These are phyloP conservation scores for Candida palmyrensis DNA, from an alignment of 805 yeast species.

Conservation along the genomic window DNA sequence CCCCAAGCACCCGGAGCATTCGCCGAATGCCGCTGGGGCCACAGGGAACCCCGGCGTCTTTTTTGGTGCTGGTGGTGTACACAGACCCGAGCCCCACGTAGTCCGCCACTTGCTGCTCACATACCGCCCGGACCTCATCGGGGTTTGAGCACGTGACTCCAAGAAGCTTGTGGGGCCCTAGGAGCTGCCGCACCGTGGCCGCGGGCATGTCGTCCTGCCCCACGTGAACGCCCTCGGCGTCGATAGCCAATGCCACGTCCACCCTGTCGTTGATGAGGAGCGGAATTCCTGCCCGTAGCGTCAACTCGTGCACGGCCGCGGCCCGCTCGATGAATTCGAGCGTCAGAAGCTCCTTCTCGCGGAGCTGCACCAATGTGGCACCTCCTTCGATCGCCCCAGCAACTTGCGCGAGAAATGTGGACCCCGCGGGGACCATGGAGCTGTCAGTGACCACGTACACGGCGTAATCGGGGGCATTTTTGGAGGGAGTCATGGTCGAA, in stretches of 20 bases:
- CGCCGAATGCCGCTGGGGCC: conserved; percentile 66
- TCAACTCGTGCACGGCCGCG: conserved; percentile 51
- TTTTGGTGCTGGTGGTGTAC: conserved; percentile 70
- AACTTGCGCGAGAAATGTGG: conserved; percentile 55
- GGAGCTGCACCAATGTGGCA: conserved; percentile 73
- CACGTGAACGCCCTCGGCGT: conserved; percentile 88
- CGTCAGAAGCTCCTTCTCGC: conserved; percentile 75
- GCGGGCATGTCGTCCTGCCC: conserved; percentile 88
- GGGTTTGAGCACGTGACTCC: conserved; percentile 71
- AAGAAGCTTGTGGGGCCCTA: conserved; percentile 71
- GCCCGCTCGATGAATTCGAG: conserved; percentile 64
- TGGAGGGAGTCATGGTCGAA: no score
- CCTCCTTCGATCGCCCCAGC: conserved; percentile 62
- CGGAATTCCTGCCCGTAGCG: conserved; percentile 59
- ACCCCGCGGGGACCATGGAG: conserved; percentile 60
- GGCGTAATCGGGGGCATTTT: conserved; percentile 59
- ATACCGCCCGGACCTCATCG: conserved; percentile 50
- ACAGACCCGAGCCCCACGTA: conserved; percentile 84
- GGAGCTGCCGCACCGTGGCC: conserved; percentile 47
- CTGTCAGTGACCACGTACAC: conserved; percentile 80
- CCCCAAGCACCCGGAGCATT: conserved; percentile 42
- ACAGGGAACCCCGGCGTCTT: conserved; percentile 44
- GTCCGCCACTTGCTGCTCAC: conserved; percentile 52
- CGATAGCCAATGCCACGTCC: conserved; percentile 85
- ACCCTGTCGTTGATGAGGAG: conserved; percentile 80